A percentile compares a stretch with the other conserved stretches of the same genome.
Conservation (phyloP, 306 rosid genomes). For the Potentilla sterilis region DNA sequence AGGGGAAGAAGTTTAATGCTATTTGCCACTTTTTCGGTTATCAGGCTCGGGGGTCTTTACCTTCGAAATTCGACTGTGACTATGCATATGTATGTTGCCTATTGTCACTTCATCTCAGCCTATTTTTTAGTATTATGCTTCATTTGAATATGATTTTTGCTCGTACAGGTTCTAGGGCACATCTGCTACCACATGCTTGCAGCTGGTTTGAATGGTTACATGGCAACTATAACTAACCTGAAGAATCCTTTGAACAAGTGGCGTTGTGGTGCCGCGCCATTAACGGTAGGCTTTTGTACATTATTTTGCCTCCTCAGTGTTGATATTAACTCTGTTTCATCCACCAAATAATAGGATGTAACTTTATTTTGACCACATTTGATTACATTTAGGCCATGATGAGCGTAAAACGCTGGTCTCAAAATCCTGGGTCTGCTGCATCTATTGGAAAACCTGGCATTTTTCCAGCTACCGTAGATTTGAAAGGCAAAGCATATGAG, state of each 20-base stretch:
- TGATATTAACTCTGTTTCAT: conserved; percentile 12
- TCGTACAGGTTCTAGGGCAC: conserved; percentile 84
- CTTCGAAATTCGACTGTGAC: conserved; percentile 96
- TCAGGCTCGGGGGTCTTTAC: conserved; percentile 99
- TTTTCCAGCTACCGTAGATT: conserved; percentile 91
- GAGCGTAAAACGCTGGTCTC: conserved; percentile 94
- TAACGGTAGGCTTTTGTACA: conserved; percentile 41
- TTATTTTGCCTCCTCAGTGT: background rate
- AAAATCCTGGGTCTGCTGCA: conserved; percentile 59
- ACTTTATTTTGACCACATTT: conserved; percentile 11
- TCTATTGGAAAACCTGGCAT: conserved; percentile 95
- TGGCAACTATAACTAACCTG: conserved; percentile 88
- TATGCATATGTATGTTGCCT: conserved; percentile 77
- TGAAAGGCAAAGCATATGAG: conserved; percentile 98
- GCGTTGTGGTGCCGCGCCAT: conserved; percentile 95
- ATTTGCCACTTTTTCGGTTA: conserved; percentile 99
- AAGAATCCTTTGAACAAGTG: conserved; percentile 85
- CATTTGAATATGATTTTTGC: conserved; percentile 18
- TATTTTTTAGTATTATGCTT: conserved; percentile 14
- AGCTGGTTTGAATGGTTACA: conserved; percentile 88
- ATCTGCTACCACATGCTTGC: conserved; percentile 90
- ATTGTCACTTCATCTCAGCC: conserved; percentile 21
- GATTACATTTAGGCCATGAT: conserved; percentile 69
- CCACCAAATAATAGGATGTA: background rate
- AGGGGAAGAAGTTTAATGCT: conserved; percentile 96